Conservation (phyloP, 2,329 filamentous ascomycete species). For the Nemania bipapillata region DNA sequence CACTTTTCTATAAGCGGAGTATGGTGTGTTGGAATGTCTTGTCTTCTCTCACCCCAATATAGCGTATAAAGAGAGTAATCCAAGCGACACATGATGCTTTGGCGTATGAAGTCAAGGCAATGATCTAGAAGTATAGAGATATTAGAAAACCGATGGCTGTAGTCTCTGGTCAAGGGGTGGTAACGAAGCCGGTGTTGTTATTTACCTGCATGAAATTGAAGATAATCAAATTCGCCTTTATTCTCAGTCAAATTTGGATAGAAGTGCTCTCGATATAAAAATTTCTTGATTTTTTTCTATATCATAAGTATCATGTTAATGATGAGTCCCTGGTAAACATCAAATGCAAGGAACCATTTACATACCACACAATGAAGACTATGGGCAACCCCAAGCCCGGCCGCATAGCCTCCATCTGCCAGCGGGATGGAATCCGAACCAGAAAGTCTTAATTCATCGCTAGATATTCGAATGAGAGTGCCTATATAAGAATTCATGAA, state of each 20-base stretch:
- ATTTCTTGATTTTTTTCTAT: conserved; percentile 29
- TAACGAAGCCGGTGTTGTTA: not conserved
- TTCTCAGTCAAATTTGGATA: not conserved
- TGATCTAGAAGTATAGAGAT: conserved; percentile 20
- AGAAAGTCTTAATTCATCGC: conserved; percentile 3
- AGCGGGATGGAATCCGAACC: conserved; percentile 25
- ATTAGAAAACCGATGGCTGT: not conserved
- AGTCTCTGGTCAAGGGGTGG: not conserved
- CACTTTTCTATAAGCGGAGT: conserved; percentile 11
- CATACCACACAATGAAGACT: conserved; percentile 31
- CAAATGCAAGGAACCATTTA: not conserved
- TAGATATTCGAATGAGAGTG: conserved; percentile 21
- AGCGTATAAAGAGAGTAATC: conserved; percentile 27
- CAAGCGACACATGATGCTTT: conserved; percentile 24
- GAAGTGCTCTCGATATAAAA: conserved; percentile 25
- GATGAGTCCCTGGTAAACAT: not conserved
- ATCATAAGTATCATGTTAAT: not conserved
- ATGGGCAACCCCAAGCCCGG: conserved; percentile 27
- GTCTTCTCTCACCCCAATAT: conserved; percentile 17
- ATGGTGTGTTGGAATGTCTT: conserved; percentile 13
- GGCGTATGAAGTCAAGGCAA: conserved; percentile 31
- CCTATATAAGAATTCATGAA: conserved; percentile 2
- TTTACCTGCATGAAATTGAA: not conserved
- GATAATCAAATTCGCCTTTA: not conserved
- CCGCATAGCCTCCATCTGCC: conserved; percentile 24